These are phyloP conservation scores for Eucalyptus cladocalyx DNA, from an alignment of 345 rosid genomes.

Conservation along the genomic window DNA sequence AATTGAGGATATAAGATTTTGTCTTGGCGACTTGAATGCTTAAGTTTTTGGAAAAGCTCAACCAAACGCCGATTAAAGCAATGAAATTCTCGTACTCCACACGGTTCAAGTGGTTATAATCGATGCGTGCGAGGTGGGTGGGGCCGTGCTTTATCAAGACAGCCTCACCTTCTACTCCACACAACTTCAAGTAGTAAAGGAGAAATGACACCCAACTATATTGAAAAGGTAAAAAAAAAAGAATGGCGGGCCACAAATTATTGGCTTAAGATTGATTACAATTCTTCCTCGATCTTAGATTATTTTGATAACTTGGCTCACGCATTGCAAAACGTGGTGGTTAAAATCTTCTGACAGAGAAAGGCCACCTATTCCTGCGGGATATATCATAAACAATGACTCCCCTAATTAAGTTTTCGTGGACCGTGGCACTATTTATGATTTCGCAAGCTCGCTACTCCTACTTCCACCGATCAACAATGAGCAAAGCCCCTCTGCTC, in stretches of 20 bases:
- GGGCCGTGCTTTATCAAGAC: not conserved
- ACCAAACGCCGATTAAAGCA: not conserved
- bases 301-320: not conserved
- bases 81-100: not conserved
- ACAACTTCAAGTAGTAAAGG: not conserved
- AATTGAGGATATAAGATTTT: not conserved
- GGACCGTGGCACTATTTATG: too few species aligned
- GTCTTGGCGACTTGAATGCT: not conserved
- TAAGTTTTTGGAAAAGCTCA: too few species aligned
- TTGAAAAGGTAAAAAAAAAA: not conserved
- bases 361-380: not conserved
- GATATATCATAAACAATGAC: too few species aligned
- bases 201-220: not conserved
- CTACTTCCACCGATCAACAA: too few species aligned
- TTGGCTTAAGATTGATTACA: not conserved
- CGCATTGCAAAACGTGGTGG: not conserved
- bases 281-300: not conserved
- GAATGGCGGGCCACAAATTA: not conserved
- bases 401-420: too few species aligned
- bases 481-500: too few species aligned
- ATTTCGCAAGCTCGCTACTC: too few species aligned
- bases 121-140: not conserved
- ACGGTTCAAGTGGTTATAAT: too few species aligned
- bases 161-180: not conserved
- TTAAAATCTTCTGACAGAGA: not conserved